Conservation (phyloP, 176 grass and related monocot species). For the Phragmites australis region DNA sequence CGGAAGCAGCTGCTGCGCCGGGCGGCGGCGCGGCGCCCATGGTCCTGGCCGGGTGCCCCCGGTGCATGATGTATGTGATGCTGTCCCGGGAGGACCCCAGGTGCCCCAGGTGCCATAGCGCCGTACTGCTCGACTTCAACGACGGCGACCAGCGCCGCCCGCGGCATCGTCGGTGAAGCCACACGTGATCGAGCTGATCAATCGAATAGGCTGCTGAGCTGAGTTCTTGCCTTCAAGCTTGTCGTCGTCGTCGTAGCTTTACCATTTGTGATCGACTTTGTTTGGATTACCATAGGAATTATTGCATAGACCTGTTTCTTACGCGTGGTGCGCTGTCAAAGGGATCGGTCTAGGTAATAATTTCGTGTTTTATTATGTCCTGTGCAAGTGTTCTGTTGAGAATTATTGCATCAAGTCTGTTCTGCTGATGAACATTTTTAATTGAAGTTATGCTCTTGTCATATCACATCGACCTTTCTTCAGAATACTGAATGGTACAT, state of each 20-base stretch:
- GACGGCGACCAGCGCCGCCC: conserved; percentile 52
- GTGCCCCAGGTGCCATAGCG: conserved; percentile 88
- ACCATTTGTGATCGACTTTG: conserved; percentile 11
- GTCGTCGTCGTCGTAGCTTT: conserved; percentile 16
- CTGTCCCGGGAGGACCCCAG: conserved; percentile 83
- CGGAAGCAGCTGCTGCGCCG: conserved; percentile 26
- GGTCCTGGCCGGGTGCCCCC: conserved; percentile 84
- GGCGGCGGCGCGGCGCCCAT: conserved; percentile 52
- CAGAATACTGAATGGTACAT: conserved; percentile 4
- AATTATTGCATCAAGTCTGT: conserved; percentile 15
- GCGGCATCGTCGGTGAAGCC: conserved; percentile 40
- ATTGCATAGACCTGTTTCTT: conserved; percentile 60
- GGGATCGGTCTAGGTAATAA: conserved; percentile 62
- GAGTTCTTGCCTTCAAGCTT: background rate
- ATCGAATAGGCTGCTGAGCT: background rate
- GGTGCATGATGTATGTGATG: conserved; percentile 99
- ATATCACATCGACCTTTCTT: conserved; percentile 10
- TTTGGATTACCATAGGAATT: conserved; percentile 45
- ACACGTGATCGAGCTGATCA: background rate
- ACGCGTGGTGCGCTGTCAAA: conserved; percentile 12
- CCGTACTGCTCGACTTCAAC: conserved; percentile 90
- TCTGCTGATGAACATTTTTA: conserved; percentile 14
- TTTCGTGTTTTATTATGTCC: conserved; percentile 35
- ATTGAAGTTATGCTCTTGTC: conserved; percentile 38
- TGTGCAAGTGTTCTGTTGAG: conserved; percentile 9